Conservation (phyloP, 176 grass and related monocot genomes). For the Alopecurus myosuroides region DNA sequence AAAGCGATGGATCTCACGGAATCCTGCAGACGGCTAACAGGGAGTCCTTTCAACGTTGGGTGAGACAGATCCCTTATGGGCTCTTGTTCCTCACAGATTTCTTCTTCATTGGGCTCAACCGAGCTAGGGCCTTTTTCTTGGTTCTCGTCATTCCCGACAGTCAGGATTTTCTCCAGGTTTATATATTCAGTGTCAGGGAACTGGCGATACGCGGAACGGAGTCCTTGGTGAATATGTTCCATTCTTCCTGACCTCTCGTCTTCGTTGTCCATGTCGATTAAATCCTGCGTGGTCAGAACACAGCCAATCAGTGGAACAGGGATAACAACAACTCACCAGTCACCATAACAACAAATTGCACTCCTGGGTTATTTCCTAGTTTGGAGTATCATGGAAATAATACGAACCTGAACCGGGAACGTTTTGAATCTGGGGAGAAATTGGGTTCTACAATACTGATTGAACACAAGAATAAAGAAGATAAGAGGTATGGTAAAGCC, state of each 20-base stretch:
- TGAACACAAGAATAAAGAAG: conserved; percentile 75
- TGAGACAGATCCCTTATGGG: conserved; percentile 37
- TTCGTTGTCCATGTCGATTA: conserved; percentile 79
- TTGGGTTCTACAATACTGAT: conserved; percentile 79
- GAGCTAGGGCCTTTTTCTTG: conserved; percentile 32
- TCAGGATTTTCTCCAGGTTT: conserved; percentile 30
- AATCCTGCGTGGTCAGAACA: conserved; percentile 38
- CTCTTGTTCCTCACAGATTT: conserved; percentile 2
- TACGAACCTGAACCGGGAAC: conserved; percentile 59
- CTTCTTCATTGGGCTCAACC: conserved; percentile 10
- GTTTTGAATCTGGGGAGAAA: conserved; percentile 74
- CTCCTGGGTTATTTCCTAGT: background rate
- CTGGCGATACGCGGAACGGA: conserved; percentile 63
- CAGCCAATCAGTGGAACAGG: background rate
- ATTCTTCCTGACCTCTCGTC: conserved; percentile 66
- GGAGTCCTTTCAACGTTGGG: conserved; percentile 54
- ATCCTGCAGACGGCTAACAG: conserved; percentile 35
- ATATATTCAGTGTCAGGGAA: conserved; percentile 38
- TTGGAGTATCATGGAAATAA: background rate
- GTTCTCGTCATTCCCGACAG: background rate
- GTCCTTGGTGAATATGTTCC: conserved; percentile 53
- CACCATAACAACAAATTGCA: background rate
- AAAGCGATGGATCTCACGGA: conserved; percentile 44
- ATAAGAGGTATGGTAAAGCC: conserved; percentile 75
- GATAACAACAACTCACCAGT: background rate